phyloP scores from a whole-genome alignment of 345 rosid species.

The Adansonia digitata region DNA sequence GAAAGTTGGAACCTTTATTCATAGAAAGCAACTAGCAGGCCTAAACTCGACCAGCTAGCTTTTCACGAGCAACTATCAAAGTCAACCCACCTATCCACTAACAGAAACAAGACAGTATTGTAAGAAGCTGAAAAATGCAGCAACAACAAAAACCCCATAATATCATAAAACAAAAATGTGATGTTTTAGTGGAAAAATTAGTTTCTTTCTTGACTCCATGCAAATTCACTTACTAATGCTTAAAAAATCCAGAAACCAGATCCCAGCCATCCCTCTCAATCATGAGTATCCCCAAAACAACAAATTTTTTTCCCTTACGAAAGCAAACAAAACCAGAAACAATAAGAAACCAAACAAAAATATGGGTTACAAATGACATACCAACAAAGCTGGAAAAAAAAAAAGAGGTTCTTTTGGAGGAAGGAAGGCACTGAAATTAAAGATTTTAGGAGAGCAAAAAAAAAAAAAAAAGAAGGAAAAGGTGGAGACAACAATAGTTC shows the following conservation, averaged over 20 bases:
- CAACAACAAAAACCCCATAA: not conserved
- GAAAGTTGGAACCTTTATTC: not conserved
- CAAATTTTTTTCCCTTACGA: not conserved
- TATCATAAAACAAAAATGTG: not conserved
- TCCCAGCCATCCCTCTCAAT: slow-evolving; percentile 18
- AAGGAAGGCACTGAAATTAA: slow-evolving; percentile 21
- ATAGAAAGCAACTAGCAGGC: not conserved
- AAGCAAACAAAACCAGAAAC: slow-evolving; percentile 7
- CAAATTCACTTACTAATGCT: not conserved
- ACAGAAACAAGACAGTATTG: not conserved
- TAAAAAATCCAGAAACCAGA: slow-evolving; percentile 18
- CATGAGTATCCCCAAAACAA: slow-evolving; percentile 13
- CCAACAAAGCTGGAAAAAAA: slow-evolving; percentile 19
- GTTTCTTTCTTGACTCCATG: not conserved
- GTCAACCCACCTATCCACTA: slow-evolving; percentile 7
- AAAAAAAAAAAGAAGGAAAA: not conserved
- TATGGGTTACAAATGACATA: slow-evolving; percentile 20
- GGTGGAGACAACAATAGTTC: slow-evolving; percentile 14
- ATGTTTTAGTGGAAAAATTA: not conserved
- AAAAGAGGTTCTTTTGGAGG: slow-evolving; percentile 7
- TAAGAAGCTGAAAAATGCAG: not conserved
- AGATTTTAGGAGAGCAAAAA: slow-evolving; percentile 19
- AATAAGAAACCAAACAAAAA: not conserved
- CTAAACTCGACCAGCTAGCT: not conserved
- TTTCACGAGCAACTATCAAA: not conserved